phyloP scores from a whole-genome alignment of 176 grass and related monocot species.

The Guadua angustifolia region DNA sequence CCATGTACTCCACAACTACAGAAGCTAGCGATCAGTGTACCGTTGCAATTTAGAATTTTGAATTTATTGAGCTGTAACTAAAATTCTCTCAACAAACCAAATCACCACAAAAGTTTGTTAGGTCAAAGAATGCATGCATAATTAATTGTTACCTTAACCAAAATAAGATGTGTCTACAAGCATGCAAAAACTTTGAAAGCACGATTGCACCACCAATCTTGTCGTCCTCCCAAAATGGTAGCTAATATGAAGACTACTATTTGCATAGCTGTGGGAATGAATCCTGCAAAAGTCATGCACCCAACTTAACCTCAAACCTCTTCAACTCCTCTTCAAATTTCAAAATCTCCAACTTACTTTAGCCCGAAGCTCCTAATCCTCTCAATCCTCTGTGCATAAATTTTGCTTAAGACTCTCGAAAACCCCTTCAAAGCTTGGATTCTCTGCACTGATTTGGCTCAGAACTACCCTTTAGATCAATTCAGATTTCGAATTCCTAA shows the following conservation, averaged over 20 bases:
- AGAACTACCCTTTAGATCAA: too few relatives aligned
- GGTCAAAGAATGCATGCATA: neutral
- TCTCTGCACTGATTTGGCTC: neutral
- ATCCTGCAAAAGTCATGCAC: neutral
- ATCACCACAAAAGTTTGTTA: neutral
- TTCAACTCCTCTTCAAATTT: neutral
- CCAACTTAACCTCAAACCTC: neutral
- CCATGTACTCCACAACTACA: neutral
- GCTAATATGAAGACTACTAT: neutral
- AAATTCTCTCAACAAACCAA: neutral
- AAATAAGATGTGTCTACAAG: slow-evolving; percentile 6
- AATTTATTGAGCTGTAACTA: slow-evolving; percentile 3
- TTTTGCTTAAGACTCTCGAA: neutral
- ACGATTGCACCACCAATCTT: neutral
- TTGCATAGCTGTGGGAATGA: neutral
- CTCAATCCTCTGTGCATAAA: neutral
- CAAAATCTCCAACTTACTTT: neutral
- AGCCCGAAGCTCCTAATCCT: neutral
- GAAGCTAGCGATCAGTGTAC: neutral
- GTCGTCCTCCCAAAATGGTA: neutral
- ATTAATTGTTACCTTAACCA: neutral
- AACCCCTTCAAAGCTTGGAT: neutral
- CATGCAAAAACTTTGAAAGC: neutral
- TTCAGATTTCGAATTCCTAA: neutral
- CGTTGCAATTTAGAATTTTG: neutral